These are phyloP conservation scores for Mariannaea elegans DNA, from an alignment of 2,329 filamentous ascomycete genomes.

Conservation along the genomic window DNA sequence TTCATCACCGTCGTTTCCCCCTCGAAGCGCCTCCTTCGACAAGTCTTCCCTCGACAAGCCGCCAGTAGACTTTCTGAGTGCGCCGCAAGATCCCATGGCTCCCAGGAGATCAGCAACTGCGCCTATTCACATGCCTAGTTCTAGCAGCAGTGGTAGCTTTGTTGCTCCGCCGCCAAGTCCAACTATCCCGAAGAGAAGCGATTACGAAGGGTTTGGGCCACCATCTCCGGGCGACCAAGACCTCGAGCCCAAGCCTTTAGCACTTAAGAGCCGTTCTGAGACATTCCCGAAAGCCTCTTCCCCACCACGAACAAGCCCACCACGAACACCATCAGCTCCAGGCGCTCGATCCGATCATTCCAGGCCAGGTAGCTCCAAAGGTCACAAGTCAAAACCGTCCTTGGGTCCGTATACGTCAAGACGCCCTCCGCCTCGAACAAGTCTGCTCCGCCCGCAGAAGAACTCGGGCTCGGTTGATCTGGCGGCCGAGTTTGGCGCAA, in stretches of 20 bases:
- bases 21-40: constrained; percentile 27
- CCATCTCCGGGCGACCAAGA: constrained; percentile 51
- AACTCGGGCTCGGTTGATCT: constrained; percentile 60
- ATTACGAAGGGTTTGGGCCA: constrained; percentile 67
- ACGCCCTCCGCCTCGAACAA: constrained; percentile 62
- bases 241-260: constrained; percentile 49
- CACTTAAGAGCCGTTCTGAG: constrained; percentile 56
- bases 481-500: constrained; percentile 66
- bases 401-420: constrained; percentile 61
- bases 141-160: constrained; percentile 33
- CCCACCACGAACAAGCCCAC: constrained; percentile 46
- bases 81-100: constrained; percentile 15
- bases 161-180: constrained; percentile 49
- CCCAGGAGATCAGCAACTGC: constrained; percentile 19
- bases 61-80: constrained; percentile 29
- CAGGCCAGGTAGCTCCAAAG: constrained; percentile 39
- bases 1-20: constrained; percentile 47
- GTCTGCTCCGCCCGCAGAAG: constrained; percentile 54
- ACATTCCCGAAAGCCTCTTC: constrained; percentile 59
- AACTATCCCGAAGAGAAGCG: constrained; percentile 57
- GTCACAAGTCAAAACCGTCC: constrained; percentile 50
- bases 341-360: constrained; percentile 52
- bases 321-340: constrained; percentile 59
- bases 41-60: constrained; percentile 35
- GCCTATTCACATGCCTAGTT: constrained; percentile 8